Base-by-base conservation (phyloP, 2,329 filamentous ascomycete species). In the Dactylellina sp. region DNA sequence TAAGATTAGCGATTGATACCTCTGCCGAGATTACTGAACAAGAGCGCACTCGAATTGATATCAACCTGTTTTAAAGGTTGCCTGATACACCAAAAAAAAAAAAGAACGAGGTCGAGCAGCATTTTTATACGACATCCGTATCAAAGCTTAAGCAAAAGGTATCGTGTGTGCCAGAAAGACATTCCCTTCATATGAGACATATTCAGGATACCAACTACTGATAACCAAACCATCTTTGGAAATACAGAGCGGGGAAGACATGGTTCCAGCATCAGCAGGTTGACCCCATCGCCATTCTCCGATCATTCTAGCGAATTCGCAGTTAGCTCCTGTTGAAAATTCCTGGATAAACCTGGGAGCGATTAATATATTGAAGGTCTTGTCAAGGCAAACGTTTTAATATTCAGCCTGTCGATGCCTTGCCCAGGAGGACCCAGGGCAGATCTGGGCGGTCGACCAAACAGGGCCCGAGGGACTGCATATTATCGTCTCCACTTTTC, bases 261-360 rank as follows among this genome's bases (percentile, higher is more conserved):
- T n/a, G 56, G 64, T 39, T 52, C 20, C 22, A 20, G 6, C 60
- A 40, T 66, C 61, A 74, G 16, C 47, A 59, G 47, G 39, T 39
- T 37, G 61, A 74, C 70, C 70, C 70, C 70, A 74, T 74, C 70
- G 50, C 39, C 44, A 61, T 74, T 61, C 70, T 74, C 70, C 70
- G 70, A 74, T 65, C 20, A 22, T 74, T 66, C 70, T 74, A 66
- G 61, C 28, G 53, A 37, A 56, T 50, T 50, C 56, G 35, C 55
- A 60, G 70, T 62, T 74, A 65, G 70, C 70, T 42, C 40, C 28
- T 28, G 52, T 42, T 42, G 42, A 53, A 50, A 40, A 53, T 49
- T 37, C 70, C 44, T 65, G 70, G 70, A 74, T 74, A 49, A 74
- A 72, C 66, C 66, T 42, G 16, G 66, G 57, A 72, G 59, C 37